Base-by-base conservation (phyloP, 163 green algal genomes). In the Scenedesmus sp. region DNA sequence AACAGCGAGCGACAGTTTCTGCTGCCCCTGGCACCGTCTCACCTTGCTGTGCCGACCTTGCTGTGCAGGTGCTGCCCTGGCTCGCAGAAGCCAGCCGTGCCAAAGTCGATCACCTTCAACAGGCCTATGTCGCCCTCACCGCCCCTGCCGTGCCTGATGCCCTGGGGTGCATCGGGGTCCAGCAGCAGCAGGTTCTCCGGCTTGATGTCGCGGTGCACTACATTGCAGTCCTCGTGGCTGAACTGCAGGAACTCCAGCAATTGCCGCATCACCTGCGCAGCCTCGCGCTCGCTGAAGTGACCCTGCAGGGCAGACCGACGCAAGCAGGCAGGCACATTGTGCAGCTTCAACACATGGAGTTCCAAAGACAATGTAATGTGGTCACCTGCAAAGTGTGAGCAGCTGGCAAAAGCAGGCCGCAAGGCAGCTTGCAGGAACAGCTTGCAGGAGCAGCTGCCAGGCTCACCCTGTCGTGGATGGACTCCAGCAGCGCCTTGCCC, bases 151-250 rank as follows among this genome's bases (percentile, higher is more conserved):
- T 87, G 59, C 83, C 61, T 24, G 42, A 49, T 51, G 22, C 30
- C 78, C 33, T 90, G 85, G 7, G 85, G 85, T 13, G 85, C 85
- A 83, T 91, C 88, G 30, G 73, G 76, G 73, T 92, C 85, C 44
- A 92, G 70, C 73, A 93, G 76, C 78, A 93, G 46, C 91, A 93
- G 83, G 87, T 93, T 93, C 83, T 93, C 95, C 13, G 95, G 95
- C 91, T 97, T 97, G 49, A 97, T 88, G 87, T 97, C 95, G 2
- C 96, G 83, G 88, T 97, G 95, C 51, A 98, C 94, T 59, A 97
- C 95, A 44, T 95, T 92, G 85, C 85, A 90, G 42, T 93, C 91
- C 16, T 91, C 93, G 86, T 98, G 96, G 35, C 94, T 94, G 80
- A 94, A 96, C 0, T 91, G 93, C 42, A 98, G 93, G 83, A 96